Conservation (phyloP, 805 yeast genomes). For the Millerozyma acaciae region DNA sequence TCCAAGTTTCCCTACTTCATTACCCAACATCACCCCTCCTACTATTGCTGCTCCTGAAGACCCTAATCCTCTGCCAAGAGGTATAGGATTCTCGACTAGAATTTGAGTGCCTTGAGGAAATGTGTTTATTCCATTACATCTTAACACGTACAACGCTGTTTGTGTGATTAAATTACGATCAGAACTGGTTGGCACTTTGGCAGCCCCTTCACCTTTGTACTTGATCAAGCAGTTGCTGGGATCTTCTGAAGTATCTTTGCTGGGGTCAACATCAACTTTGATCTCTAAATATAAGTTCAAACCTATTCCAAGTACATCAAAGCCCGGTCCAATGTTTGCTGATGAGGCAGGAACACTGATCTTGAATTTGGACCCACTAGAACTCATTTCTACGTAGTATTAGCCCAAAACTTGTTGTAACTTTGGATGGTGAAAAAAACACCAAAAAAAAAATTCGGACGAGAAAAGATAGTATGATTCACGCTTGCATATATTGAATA, state of each 20-base stretch:
- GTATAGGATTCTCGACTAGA: conserved; percentile 85
- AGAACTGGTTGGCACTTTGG: conserved; percentile 70
- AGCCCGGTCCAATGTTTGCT: conserved; percentile 98
- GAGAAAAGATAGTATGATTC: no score
- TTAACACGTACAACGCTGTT: conserved; percentile 85
- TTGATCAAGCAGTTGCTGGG: conserved; percentile 65
- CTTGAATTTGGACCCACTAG: conserved; percentile 42
- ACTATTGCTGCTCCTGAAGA: conserved; percentile 98
- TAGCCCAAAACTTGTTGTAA: no score
- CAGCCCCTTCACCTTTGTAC: conserved; percentile 81
- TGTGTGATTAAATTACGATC: conserved; percentile 85
- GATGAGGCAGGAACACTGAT: conserved; percentile 92
- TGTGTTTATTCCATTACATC: conserved; percentile 69
- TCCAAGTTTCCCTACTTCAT: conserved; percentile 71
- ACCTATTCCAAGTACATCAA: conserved; percentile 94
- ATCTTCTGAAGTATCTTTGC: conserved; percentile 46
- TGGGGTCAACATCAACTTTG: conserved; percentile 59
- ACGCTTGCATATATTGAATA: no score
- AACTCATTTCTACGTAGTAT: no score
- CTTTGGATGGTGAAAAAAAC: no score
- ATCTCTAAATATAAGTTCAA: conserved; percentile 70
- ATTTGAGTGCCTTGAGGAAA: conserved; percentile 85
- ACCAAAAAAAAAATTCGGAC: no score
- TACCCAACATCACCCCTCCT: conserved; percentile 90
- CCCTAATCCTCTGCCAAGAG: conserved; percentile 94